Conservation (phyloP, 768 basidiomycete species). For the Leccinum olivaceopallidum region DNA sequence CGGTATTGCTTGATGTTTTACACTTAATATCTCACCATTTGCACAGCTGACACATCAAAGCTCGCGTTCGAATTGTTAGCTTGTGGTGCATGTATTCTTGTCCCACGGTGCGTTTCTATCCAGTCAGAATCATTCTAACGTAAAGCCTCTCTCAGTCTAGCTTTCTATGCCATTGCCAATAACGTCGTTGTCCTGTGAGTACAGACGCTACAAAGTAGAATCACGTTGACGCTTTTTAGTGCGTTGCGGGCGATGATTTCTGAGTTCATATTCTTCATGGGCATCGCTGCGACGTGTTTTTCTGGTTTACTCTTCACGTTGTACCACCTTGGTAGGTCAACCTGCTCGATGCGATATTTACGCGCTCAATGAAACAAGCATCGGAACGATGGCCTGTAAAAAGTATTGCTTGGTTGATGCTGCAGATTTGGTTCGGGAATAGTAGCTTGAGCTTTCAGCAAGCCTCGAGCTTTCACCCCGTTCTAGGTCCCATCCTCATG, state of each 20-base stretch:
- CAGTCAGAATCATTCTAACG: neutral
- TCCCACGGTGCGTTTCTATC: conserved; percentile 59
- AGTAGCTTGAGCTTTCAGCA: conserved; percentile 60
- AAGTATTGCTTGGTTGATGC: conserved; percentile 79
- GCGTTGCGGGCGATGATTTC: conserved; percentile 81
- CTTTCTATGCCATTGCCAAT: conserved; percentile 78
- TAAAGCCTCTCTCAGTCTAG: conserved; percentile 45
- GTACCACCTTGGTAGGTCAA: conserved; percentile 45
- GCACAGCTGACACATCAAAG: conserved; percentile 45
- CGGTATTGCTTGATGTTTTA: conserved; percentile 10
- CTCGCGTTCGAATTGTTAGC: conserved; percentile 82
- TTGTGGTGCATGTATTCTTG: conserved; percentile 82
- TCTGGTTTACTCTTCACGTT: conserved; percentile 69
- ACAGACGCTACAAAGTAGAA: neutral
- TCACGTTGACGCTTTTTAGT: conserved; percentile 38
- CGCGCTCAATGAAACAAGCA: conserved; percentile 29
- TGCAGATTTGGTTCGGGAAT: conserved; percentile 87
- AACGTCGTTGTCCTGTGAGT: conserved; percentile 77
- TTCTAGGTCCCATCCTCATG: conserved; percentile 82
- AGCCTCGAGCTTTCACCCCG: conserved; percentile 59
- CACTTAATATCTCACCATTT: conserved; percentile 2
- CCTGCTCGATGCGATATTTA: conserved; percentile 16
- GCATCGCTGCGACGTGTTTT: conserved; percentile 76
- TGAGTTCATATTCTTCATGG: conserved; percentile 78
- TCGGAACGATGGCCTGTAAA: conserved; percentile 34